phyloP scores from a whole-genome alignment of 1,284 basidiomycete species.

The Sphagnurus paluster region DNA sequence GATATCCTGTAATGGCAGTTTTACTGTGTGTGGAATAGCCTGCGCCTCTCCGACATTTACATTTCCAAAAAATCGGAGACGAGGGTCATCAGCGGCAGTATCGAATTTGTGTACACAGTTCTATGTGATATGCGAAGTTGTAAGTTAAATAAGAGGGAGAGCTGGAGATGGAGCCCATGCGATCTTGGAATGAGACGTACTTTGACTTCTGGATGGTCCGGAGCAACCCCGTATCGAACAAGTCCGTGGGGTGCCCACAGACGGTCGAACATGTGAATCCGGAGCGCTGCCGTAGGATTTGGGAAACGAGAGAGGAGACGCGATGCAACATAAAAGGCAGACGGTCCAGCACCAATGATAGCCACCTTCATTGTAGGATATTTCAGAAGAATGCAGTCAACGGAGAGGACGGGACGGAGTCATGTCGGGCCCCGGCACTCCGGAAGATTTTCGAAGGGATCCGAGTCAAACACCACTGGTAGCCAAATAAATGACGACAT shows the following conservation, averaged over 20 bases:
- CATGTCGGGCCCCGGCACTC: no score
- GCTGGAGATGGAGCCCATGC: background rate
- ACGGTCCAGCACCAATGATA: slow-evolving; percentile 88
- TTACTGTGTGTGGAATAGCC: slow-evolving; percentile 47
- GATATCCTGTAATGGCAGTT: slow-evolving; percentile 59
- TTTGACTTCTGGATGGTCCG: slow-evolving; percentile 99
- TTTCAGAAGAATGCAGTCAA: no score
- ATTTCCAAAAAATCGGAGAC: slow-evolving; percentile 92
- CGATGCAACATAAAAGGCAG: slow-evolving; percentile 93
- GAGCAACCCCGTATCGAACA: slow-evolving; percentile 95
- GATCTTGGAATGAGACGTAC: slow-evolving; percentile 37
- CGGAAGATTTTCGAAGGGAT: no score
- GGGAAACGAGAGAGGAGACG: slow-evolving; percentile 71
- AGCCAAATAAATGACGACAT: no score
- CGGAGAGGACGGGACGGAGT: no score
- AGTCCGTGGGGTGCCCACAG: slow-evolving; percentile 95
- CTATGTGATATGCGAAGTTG: slow-evolving; percentile 47
- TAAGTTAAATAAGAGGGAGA: no score
- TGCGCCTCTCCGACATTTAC: slow-evolving; percentile 64
- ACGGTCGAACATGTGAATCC: slow-evolving; percentile 90
- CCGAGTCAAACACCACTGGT: no score
- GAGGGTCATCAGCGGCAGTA: slow-evolving; percentile 66
- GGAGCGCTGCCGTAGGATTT: slow-evolving; percentile 39
- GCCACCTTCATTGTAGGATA: slow-evolving; percentile 75
- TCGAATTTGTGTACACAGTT: slow-evolving; percentile 98